Evolutionary conservation across 768 basidiomycete species (phyloP).

Genomic region (Xerocomellus dryophilus): DNA sequence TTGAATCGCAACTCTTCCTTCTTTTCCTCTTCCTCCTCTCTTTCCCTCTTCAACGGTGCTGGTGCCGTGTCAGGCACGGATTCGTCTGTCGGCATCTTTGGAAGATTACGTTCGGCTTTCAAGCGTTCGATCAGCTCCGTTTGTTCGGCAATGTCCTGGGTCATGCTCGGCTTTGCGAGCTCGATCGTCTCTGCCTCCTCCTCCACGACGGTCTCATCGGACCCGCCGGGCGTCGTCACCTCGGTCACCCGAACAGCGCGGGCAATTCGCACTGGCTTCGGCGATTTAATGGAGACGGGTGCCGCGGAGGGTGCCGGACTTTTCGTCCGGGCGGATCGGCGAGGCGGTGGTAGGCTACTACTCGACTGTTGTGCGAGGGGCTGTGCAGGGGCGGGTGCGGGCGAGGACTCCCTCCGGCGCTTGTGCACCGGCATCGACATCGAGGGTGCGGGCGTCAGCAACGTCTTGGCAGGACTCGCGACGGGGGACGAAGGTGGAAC

Average conservation of each 20-base stretch:
- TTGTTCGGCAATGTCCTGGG: slow-evolving; percentile 74
- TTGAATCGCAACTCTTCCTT: slow-evolving; percentile 53
- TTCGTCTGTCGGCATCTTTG: slow-evolving; percentile 25
- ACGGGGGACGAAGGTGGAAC: slow-evolving; percentile 28
- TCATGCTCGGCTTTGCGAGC: slow-evolving; percentile 59
- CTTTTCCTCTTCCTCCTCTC: slow-evolving; percentile 43
- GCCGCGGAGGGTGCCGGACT: slow-evolving; percentile 39
- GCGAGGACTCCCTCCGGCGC: slow-evolving; percentile 63
- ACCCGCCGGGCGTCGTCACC: slow-evolving; percentile 47
- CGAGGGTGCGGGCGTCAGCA: slow-evolving; percentile 36
- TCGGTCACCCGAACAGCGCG: slow-evolving; percentile 27
- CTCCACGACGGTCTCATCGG: slow-evolving; percentile 65
- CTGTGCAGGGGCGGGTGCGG: slow-evolving; percentile 24
- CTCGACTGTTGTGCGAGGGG: slow-evolving; percentile 16
- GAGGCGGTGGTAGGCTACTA: slow-evolving; percentile 38
- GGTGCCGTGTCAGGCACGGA: slow-evolving; percentile 14
- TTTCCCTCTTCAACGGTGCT: slow-evolving; percentile 44
- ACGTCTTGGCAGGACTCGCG: slow-evolving; percentile 20
- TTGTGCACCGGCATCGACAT: slow-evolving; percentile 50
- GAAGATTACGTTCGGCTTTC: slow-evolving; percentile 56
- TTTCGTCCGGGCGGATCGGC: slow-evolving; percentile 43
- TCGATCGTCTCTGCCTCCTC: slow-evolving; percentile 59
- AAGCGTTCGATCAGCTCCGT: slow-evolving; percentile 70
- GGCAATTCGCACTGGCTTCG: slow-evolving; percentile 23
- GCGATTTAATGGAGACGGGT: slow-evolving; percentile 36